These are phyloP conservation scores for Neltuma alba DNA, from an alignment of 306 rosid genomes.

Conservation along the genomic window DNA sequence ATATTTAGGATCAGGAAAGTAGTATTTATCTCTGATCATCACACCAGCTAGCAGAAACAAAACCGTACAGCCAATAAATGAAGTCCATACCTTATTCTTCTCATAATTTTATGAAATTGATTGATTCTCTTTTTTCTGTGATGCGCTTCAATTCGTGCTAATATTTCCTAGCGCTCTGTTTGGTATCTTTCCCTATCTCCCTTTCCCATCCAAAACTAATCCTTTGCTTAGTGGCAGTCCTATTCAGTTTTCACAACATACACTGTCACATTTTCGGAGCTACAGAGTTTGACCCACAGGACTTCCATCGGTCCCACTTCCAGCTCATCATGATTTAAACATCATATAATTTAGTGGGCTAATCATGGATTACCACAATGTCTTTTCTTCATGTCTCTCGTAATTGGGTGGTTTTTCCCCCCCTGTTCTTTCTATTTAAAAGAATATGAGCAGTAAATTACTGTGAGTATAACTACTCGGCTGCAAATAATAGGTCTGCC, in stretches of 20 bases:
- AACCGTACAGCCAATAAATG: neutral
- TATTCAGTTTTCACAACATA: constrained; percentile 10
- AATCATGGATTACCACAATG: neutral
- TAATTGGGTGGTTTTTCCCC: neutral
- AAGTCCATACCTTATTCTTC: too few species aligned
- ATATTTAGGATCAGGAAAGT: too few species aligned
- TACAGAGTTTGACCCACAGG: neutral
- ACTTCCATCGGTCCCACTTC: neutral
- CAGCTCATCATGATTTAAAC: neutral
- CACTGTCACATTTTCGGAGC: neutral
- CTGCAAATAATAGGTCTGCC: too few species aligned
- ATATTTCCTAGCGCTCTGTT: neutral
- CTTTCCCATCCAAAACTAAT: neutral
- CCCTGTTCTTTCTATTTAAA: too few species aligned
- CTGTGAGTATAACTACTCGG: too few species aligned
- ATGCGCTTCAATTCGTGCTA: neutral
- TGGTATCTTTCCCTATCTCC: neutral
- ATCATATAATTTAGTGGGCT: neutral
- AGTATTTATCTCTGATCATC: neutral
- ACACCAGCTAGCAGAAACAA: constrained; percentile 8
- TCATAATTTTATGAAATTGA: neutral
- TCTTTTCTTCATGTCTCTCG: neutral
- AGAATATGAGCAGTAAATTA: too few species aligned
- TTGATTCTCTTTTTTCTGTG: neutral
- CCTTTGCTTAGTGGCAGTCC: neutral